A percentile compares a stretch with the other conserved stretches of the same genome.
Evolutionary conservation across 176 grass and related monocot species (phyloP).

Genomic region (Juncus effusus): DNA sequence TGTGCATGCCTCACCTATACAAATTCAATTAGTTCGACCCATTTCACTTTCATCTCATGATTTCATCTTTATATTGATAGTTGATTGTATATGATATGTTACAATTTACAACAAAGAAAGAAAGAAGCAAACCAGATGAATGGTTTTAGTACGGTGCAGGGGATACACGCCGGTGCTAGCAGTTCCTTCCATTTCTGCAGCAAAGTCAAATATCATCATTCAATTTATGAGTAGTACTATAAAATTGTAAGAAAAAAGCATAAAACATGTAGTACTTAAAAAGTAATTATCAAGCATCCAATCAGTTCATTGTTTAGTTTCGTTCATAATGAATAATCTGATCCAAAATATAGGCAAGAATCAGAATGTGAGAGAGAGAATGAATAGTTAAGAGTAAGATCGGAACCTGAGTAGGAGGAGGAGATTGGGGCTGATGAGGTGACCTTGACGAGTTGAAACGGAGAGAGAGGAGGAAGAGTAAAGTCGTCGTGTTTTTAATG

Average conservation of each 20-base stretch:
- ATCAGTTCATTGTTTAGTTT: too few relatives aligned
- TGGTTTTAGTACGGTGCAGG: slow-evolving; percentile 69
- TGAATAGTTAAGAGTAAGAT: not conserved
- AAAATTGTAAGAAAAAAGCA: too few relatives aligned
- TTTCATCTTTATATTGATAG: not conserved
- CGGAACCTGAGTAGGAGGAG: slow-evolving; percentile 5
- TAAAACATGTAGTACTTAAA: too few relatives aligned
- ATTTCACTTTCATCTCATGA: not conserved
- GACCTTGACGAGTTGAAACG: slow-evolving; percentile 4
- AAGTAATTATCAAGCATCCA: too few relatives aligned
- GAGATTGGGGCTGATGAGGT: not conserved
- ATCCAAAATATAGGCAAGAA: not conserved
- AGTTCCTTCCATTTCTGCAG: slow-evolving; percentile 18
- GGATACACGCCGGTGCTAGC: slow-evolving; percentile 47
- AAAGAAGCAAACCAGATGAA: slow-evolving; percentile 46
- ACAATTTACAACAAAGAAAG: not conserved
- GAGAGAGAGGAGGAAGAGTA: not conserved
- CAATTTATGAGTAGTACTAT: too few relatives aligned
- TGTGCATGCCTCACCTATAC: slow-evolving; percentile 85
- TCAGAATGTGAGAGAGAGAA: not conserved
- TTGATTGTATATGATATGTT: not conserved
- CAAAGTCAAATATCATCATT: not conserved
- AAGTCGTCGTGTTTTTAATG: not conserved
- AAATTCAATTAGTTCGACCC: not conserved
- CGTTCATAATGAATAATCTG: not conserved